Percentiles rank a stretch among this genome's conserved stretches.
Evolutionary conservation across 1,284 basidiomycete species (phyloP).

Genomic region (Ustilago xerochloae): DNA sequence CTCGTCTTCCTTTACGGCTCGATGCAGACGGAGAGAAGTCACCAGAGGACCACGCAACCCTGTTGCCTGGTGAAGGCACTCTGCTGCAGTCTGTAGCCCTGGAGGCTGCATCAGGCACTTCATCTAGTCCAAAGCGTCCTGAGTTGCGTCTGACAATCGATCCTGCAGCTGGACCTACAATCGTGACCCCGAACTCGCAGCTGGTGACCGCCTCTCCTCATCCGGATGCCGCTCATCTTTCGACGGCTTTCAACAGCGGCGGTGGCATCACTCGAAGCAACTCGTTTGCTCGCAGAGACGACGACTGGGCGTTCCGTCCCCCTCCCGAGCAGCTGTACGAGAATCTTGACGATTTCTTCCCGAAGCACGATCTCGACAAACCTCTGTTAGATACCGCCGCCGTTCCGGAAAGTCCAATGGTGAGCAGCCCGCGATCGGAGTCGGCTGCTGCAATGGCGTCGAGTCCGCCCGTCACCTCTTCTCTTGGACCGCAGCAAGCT

Average conservation of each 20-base stretch:
- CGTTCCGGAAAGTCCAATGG: slow-evolving; percentile 76
- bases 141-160: slow-evolving; percentile 60
- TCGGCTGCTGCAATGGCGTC: slow-evolving; percentile 5
- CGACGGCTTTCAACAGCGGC: slow-evolving; percentile 27
- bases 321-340: slow-evolving; percentile 93
- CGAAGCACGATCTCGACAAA: slow-evolving; percentile 93
- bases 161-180: slow-evolving; percentile 33
- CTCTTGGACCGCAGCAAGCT: slow-evolving; percentile 14
- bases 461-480: slow-evolving; percentile 10
- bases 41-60: slow-evolving; percentile 28
- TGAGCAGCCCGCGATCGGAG: slow-evolving; percentile 48
- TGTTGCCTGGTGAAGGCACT: slow-evolving; percentile 36
- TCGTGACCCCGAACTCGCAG: slow-evolving; percentile 8
- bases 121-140: slow-evolving; percentile 51
- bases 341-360: slow-evolving; percentile 93
- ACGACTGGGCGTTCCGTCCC: slow-evolving; percentile 77
- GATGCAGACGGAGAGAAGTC: slow-evolving; percentile 9
- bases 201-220: slow-evolving; percentile 17
- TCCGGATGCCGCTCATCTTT: slow-evolving; percentile 23
- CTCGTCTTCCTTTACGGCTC: slow-evolving; percentile 36
- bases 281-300: slow-evolving; percentile 58
- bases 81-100: slow-evolving; percentile 19
- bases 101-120: not conserved
- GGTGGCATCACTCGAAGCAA: slow-evolving; percentile 48
- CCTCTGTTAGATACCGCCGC: slow-evolving; percentile 85